These are phyloP conservation scores for Beauveria asiatica DNA, from an alignment of 2,329 filamentous ascomycete species.

Conservation along the genomic window DNA sequence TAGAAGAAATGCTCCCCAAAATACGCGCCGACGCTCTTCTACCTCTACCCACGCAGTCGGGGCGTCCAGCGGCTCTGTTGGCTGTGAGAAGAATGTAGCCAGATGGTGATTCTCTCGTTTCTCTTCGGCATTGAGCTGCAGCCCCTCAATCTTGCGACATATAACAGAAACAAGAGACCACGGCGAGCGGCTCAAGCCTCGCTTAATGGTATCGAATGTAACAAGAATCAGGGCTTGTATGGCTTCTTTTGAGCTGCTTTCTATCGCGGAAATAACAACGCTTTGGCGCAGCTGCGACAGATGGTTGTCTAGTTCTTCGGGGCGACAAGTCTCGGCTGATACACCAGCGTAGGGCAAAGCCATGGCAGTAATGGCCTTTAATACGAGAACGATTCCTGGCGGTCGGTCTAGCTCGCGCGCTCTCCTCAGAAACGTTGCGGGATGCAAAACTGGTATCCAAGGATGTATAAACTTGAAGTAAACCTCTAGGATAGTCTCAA, in stretches of 20 bases:
- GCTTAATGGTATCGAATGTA: constrained; percentile 12
- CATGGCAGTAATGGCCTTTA: constrained; percentile 9
- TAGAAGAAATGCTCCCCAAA: constrained; percentile 33
- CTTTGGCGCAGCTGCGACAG: background rate
- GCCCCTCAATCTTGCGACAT: constrained; percentile 10
- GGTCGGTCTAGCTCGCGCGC: background rate
- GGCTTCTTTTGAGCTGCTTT: constrained; percentile 10
- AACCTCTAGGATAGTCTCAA: constrained; percentile 24
- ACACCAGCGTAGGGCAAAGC: background rate
- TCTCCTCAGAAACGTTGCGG: constrained; percentile 3
- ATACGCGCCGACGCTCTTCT: constrained; percentile 31
- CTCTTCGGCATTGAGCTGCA: constrained; percentile 9
- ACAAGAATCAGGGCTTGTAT: constrained; percentile 11
- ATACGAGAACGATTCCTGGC: background rate
- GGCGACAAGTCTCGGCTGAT: background rate
- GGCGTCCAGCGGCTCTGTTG: background rate
- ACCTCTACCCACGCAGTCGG: constrained; percentile 26
- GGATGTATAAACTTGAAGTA: constrained; percentile 31
- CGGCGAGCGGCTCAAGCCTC: constrained; percentile 8
- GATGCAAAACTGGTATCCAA: constrained; percentile 25
- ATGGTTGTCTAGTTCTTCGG: background rate
- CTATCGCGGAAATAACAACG: constrained; percentile 1
- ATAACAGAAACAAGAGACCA: constrained; percentile 11
- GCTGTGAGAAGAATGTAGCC: background rate
- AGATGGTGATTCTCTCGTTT: background rate